These are phyloP conservation scores for Zygosaccharomyces bisporus DNA, from an alignment of 805 yeast genomes.

Conservation along the genomic window DNA sequence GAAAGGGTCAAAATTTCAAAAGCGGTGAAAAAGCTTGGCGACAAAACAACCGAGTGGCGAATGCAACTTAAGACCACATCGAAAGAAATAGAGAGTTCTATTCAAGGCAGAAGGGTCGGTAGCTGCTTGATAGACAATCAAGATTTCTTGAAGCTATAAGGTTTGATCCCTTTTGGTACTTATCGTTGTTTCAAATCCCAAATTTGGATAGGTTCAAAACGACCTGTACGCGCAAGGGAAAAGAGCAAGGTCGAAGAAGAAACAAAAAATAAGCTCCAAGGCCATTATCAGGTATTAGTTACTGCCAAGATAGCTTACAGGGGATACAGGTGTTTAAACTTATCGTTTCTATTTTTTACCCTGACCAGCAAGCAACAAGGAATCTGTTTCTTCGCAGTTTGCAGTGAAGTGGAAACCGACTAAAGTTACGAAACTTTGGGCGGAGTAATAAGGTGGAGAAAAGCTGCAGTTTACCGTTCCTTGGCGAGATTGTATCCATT, in stretches of 20 bases:
- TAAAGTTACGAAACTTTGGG: not conserved
- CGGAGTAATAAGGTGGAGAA: not conserved
- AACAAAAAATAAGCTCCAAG: not conserved
- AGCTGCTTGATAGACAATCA: not conserved
- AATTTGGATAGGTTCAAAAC: not conserved
- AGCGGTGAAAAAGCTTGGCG: not conserved
- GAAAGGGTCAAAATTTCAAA: not conserved
- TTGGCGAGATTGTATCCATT: not conserved
- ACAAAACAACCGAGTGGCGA: slow-evolving; percentile 1
- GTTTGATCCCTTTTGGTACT: not conserved
- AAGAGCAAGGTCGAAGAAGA: not conserved
- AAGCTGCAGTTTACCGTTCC: not conserved
- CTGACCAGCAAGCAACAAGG: not conserved
- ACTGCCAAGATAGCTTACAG: not conserved
- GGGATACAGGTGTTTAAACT: not conserved
- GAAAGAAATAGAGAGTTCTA: not conserved
- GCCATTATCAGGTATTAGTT: not conserved
- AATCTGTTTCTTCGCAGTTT: not conserved
- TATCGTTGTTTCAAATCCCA: not conserved
- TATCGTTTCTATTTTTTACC: not conserved
- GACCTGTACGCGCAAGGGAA: not conserved
- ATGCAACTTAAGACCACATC: not conserved
- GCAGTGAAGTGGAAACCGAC: not conserved
- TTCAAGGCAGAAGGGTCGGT: not conserved
- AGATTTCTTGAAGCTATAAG: not conserved